Conservation (phyloP, 75 land plant genomes). For the Pinus albicaulis region DNA sequence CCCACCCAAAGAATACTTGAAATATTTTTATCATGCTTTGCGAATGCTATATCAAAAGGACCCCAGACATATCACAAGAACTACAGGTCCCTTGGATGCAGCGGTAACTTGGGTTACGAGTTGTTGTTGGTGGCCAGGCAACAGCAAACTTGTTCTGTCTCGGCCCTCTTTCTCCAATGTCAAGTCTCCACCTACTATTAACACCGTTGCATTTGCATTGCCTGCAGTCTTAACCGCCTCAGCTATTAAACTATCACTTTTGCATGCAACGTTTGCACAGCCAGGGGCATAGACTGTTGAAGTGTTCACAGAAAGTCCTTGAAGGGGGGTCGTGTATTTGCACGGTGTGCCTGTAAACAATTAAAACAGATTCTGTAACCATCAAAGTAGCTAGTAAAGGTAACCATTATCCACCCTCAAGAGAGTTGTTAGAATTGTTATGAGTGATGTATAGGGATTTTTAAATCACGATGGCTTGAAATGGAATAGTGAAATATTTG, state of each 20-base stretch:
- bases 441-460: too few relatives aligned
- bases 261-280: slow-evolving; percentile 41
- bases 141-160: slow-evolving; percentile 58
- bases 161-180: slow-evolving; percentile 63
- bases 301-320: slow-evolving; percentile 12
- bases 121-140: slow-evolving; percentile 82
- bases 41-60: slow-evolving; percentile 74
- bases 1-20: slow-evolving; percentile 82
- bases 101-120: slow-evolving; percentile 57
- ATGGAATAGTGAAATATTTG: too few relatives aligned
- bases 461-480: too few relatives aligned
- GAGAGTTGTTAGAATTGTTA: too few relatives aligned
- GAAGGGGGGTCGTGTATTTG: slow-evolving; percentile 24
- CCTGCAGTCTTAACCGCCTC: slow-evolving; percentile 51
- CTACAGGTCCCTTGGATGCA: slow-evolving; percentile 52
- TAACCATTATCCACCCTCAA: not conserved
- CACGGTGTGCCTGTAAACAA: slow-evolving; percentile 1
- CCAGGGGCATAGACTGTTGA: not conserved
- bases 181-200: slow-evolving; percentile 78
- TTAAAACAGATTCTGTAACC: too few relatives aligned
- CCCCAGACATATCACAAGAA: slow-evolving; percentile 85
- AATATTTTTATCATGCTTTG: slow-evolving; percentile 51
- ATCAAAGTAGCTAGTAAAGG: not conserved
- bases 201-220: slow-evolving; percentile 67
- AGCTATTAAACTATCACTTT: slow-evolving; percentile 16